Evolutionary conservation across 306 rosid genomes (phyloP), one percentile per base, ranked within the genome.

Genomic region (Biancaea sappan): DNA sequence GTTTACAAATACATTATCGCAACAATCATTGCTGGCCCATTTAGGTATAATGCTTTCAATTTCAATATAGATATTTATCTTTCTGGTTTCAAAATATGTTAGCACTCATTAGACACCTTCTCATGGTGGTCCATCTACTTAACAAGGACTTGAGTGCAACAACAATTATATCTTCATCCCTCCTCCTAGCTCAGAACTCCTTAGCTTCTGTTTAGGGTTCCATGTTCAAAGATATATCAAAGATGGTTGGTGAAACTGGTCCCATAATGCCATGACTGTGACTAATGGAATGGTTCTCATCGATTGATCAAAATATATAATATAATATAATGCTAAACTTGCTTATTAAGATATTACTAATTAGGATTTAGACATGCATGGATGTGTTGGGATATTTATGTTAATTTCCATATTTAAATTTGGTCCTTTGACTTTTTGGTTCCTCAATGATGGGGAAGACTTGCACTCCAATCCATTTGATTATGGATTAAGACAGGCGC

Each of bases 41-140:
- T 54, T 59, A 44, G 61, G 52, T 77, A 71, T 68, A 83, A 76
- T 80, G 76, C 48, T 69, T 72, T 71, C n/a, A 67, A 79, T 44
- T 50, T 44, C n/a, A 51, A 70, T 58, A n/a, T n/a, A n/a, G n/a
- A n/a, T n/a, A n/a, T n/a, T n/a, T n/a, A 25, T 41, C 14, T 18
- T 19, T 35, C 16, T 76, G 31, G 28, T 63, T 72, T 71, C 77
- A 50, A 19, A 74, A 37, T 26, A 65, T n/a, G n/a, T 62, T 50
- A 25, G 35, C 56, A 60, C 46, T 60, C 28, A 67, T 44, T 43
- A 73, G 28, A 78, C 31, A 10, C 14, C 16, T 25, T 37, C 71
- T 58, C 25, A 41, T 43, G 76, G 47, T 71, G 79, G 72, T 48
- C 79, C 69, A 66, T 81, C 18, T n/a, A 11, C 69, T 47, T 74